Base-by-base conservation (phyloP, 2,329 filamentous ascomycete genomes). In the Talaromyces sp. region DNA sequence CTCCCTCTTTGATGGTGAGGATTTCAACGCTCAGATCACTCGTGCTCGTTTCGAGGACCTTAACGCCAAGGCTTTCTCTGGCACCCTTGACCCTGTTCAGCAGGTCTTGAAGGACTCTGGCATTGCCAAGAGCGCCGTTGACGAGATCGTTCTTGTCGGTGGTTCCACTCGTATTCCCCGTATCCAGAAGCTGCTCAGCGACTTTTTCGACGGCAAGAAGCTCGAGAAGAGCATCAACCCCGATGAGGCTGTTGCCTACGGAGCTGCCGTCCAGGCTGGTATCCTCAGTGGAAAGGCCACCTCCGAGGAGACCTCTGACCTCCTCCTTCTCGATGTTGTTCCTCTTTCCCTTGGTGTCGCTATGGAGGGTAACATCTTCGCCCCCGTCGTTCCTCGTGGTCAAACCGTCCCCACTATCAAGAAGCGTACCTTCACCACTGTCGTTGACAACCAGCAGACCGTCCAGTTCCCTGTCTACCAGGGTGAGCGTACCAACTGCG, bases 141-240 rank as follows among this genome's bases (percentile, higher is more conserved):
- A 98, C 79, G 95, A 99, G 87, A 97, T 99, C 72, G 95, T 99
- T 75, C 91, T 99, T 76, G 95, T 99, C 77, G 95, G 95, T 89
- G 95, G 95, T 74, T 97, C 93, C 70, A 99, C 95, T 77, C 95
- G 95, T 92, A 99, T 99, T 74, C 95, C 95, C 78, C 89, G 90
- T 81, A 96, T 99, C 81, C 95, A 99, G 90, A 98, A 98, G 89
- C 90, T 99, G 72, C 89, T 99, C 72, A 93, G 90, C 84, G 95
- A 99, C 83, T 97, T 93, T 88, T 99, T 99, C 85, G 91, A 96
- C 80, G 93, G 93, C 83, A 99, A 99, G 92, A 97, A 99, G 90
- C 92, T 97, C 72, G 94, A 98, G 89, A 98, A 97, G 79, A 95
- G 91, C 86, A 98, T 98, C 86, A 99, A 99, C 89, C 95, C 95